A percentile compares a stretch with the other conserved stretches of the same genome.
Evolutionary conservation across 176 grass and related monocot species (phyloP).

Genomic region (Triticum aestivum): IWGSC_CS_RefSeq_v2.1 NC_057798.1:148678151-148678650

Average conservation of each 20-base stretch:
- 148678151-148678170: constrained; percentile 69
- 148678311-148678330: constrained; percentile 47
- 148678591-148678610: background rate
- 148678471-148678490: background rate
- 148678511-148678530: background rate
- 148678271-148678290: constrained; percentile 98
- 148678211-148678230: constrained; percentile 36
- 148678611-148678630: background rate
- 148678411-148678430: background rate
- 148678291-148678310: constrained; percentile 79
- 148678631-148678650: background rate
- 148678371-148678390: background rate
- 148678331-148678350: background rate
- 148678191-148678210: constrained; percentile 42
- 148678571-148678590: background rate
- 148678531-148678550: background rate
- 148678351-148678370: background rate
- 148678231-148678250: constrained; percentile 54
- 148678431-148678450: background rate
- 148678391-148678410: background rate
- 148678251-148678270: constrained; percentile 48
- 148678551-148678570: background rate
- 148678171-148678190: constrained; percentile 29
- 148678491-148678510: background rate
- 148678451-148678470: background rate